Evolutionary conservation across 2,329 filamentous ascomycete species (phyloP).

Genomic region (Penicillium italicum): DNA sequence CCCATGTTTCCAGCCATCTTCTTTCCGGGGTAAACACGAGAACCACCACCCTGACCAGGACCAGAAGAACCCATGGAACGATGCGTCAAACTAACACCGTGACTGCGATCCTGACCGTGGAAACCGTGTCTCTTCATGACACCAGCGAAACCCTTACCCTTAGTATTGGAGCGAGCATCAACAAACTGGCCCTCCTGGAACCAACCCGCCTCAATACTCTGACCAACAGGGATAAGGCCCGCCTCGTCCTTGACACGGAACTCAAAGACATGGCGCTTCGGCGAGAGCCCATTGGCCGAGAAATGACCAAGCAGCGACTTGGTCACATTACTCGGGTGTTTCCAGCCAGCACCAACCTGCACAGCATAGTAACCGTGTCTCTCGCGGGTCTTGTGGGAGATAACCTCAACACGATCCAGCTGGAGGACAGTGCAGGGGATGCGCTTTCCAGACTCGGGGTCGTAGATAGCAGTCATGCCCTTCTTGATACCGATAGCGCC

Average conservation of each 20-base stretch:
- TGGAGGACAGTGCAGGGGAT: slow-evolving; percentile 89
- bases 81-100: slow-evolving; percentile 95
- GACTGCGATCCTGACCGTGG: slow-evolving; percentile 79
- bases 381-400: slow-evolving; percentile 76
- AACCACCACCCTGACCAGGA: slow-evolving; percentile 86
- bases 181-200: slow-evolving; percentile 88
- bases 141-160: slow-evolving; percentile 91
- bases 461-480: slow-evolving; percentile 91
- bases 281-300: slow-evolving; percentile 72
- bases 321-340: slow-evolving; percentile 71
- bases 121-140: slow-evolving; percentile 98
- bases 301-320: slow-evolving; percentile 84
- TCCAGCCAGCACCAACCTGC: slow-evolving; percentile 76
- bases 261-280: slow-evolving; percentile 79
- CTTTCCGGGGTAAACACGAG: slow-evolving; percentile 89
- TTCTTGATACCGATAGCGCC: slow-evolving; percentile 86
- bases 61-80: slow-evolving; percentile 86
- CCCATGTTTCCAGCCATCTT: slow-evolving; percentile 98
- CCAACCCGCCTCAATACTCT: slow-evolving; percentile 78
- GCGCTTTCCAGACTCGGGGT: slow-evolving; percentile 68
- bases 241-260: slow-evolving; percentile 74
- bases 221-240: slow-evolving; percentile 73
- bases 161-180: slow-evolving; percentile 72
- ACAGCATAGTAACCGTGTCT: slow-evolving; percentile 91
- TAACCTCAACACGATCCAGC: slow-evolving; percentile 85